Evolutionary conservation across 2,329 filamentous ascomycete genomes (phyloP).

Genomic region (Aspergillus pseudotamarii): DNA sequence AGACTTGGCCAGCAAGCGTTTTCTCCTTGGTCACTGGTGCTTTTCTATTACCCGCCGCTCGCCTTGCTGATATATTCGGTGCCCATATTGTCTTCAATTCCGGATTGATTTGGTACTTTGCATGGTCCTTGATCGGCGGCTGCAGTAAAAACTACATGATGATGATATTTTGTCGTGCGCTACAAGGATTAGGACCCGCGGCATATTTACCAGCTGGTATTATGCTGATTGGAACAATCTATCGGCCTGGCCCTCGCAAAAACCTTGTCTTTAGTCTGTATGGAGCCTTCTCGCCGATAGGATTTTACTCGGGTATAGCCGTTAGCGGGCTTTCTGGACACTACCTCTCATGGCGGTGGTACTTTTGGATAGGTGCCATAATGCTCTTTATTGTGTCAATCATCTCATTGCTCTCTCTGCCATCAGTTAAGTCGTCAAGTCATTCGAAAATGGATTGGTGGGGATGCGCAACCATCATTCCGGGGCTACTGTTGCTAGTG

Average conservation of each 20-base stretch:
- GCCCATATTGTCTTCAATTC: slow-evolving; percentile 9
- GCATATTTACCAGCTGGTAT: slow-evolving; percentile 8
- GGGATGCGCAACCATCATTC: neutral
- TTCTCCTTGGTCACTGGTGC: slow-evolving; percentile 16
- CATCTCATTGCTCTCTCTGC: slow-evolving; percentile 3
- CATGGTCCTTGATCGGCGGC: slow-evolving; percentile 8
- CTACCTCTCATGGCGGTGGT: slow-evolving; percentile 12
- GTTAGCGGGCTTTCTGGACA: slow-evolving; percentile 7
- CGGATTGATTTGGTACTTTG: slow-evolving; percentile 8
- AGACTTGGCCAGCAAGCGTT: slow-evolving; percentile 15
- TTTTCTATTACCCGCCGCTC: slow-evolving; percentile 8
- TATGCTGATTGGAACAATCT: slow-evolving; percentile 13
- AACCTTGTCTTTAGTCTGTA: slow-evolving; percentile 15
- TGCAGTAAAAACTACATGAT: slow-evolving; percentile 13
- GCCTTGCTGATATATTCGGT: slow-evolving; percentile 12
- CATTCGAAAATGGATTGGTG: neutral
- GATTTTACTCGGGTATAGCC: slow-evolving; percentile 13
- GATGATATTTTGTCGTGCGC: slow-evolving; percentile 15
- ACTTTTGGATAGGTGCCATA: slow-evolving; percentile 11
- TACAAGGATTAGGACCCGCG: slow-evolving; percentile 11
- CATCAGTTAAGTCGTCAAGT: neutral
- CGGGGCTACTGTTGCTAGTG: slow-evolving; percentile 1
- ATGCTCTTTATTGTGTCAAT: slow-evolving; percentile 8
- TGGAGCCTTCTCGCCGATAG: slow-evolving; percentile 13
- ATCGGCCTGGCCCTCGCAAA: slow-evolving; percentile 12